Evolutionary conservation across 192 early-diverging fungal genomes (phyloP).

Genomic region (Mortierella alpina): DNA sequence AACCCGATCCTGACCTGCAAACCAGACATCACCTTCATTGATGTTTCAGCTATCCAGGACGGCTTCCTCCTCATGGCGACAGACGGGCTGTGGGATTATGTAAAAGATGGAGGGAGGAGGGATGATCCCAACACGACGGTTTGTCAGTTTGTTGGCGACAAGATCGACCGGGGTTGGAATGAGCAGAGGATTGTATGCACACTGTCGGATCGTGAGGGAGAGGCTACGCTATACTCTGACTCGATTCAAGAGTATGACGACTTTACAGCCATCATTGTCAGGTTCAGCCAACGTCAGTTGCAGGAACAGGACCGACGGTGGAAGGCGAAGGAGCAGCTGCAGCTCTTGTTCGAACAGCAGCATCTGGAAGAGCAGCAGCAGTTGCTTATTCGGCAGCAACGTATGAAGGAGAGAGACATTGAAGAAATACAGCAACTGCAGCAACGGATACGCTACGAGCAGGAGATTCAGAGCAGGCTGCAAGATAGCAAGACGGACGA

Average conservation of each 20-base stretch:
- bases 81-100: slow-evolving; percentile 70
- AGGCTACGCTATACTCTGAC: slow-evolving; percentile 57
- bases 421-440: background rate
- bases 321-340: slow-evolving; percentile 7
- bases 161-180: slow-evolving; percentile 64
- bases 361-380: slow-evolving; percentile 12
- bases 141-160: slow-evolving; percentile 61
- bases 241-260: slow-evolving; percentile 71
- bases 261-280: slow-evolving; percentile 64
- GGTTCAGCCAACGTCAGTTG: slow-evolving; percentile 38
- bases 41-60: slow-evolving; percentile 48
- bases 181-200: slow-evolving; percentile 56
- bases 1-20: slow-evolving; percentile 63
- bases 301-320: slow-evolving; percentile 8
- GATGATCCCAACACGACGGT: slow-evolving; percentile 63
- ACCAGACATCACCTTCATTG: slow-evolving; percentile 66
- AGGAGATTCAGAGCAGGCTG: slow-evolving; percentile 23
- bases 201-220: slow-evolving; percentile 62
- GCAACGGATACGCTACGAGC: slow-evolving; percentile 8
- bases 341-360: background rate
- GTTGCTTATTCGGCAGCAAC: slow-evolving; percentile 9
- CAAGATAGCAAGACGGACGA: slow-evolving; percentile 3
- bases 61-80: slow-evolving; percentile 69
- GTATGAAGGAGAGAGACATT: background rate
- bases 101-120: slow-evolving; percentile 55